Base-by-base conservation (phyloP, 192 early-diverging fungal species). In the Backusella circina region DNA sequence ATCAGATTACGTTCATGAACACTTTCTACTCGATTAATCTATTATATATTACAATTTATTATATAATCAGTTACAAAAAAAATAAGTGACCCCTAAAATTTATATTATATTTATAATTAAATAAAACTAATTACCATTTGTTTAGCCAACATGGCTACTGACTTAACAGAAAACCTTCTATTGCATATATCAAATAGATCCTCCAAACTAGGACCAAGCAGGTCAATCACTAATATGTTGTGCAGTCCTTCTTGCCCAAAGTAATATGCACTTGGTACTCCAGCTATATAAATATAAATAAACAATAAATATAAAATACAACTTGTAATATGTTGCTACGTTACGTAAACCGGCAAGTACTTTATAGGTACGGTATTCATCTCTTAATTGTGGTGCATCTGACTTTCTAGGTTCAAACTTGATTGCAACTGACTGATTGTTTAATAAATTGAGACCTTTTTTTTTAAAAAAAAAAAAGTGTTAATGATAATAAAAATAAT, bases 231-330 rank as follows among this genome's bases (percentile, higher is more conserved):
- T 12, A 98, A 86, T 30, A 98, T 91, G 76, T 96, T 97, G 81
- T 98, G 93, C 15, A 98, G 88, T 35, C 97, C 95, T 82, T 98
- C 97, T 78, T 95, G 94, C 36, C 96, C 96, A 91, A 96, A 98
- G 86, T 97, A 96, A 77, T 96, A 95, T 13, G 91, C 94, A 71
- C 83, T 88, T 8, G 97, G 97, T 70, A 98, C 90, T 70, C 97
- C 97, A 15, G 85, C 91, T 90, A 50, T 13, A 33, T 31, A 70
- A 71, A 28, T 16, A 65, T 2, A 23, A 65, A 76, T 54, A 75
- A 2, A 21, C 5, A 67, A 5, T 18, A 68, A 10, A n/a, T 33
- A 72, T 21, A 54, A 33, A 30, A 37, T 31, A 70, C 31, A 28
- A 65, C 21, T 9, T 67, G 38, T 4, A 38, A 39, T 57, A 68